A percentile compares a stretch with the other conserved stretches of the same genome.
These are phyloP conservation scores for Orychophragmus violaceus DNA, from an alignment of 345 rosid genomes.

Conservation along the genomic window DNA sequence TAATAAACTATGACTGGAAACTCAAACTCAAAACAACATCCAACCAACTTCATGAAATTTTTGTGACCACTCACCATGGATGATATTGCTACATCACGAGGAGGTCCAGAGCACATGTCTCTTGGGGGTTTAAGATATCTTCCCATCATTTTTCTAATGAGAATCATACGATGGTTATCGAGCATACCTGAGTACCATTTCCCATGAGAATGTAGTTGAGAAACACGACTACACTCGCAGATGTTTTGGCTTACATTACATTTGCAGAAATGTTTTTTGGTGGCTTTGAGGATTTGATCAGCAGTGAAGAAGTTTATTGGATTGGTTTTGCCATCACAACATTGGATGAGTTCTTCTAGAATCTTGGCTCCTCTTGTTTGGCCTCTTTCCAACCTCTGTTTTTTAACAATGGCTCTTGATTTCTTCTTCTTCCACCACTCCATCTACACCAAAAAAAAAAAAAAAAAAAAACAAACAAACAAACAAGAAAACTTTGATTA, in stretches of 20 bases:
- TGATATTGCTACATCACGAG: constrained; percentile 2
- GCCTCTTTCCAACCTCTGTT: neutral
- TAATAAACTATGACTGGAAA: constrained; percentile 4
- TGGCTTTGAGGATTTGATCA: constrained; percentile 10
- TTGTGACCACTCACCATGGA: constrained; percentile 13
- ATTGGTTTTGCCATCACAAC: constrained; percentile 8
- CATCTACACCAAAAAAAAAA: neutral
- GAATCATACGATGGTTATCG: neutral
- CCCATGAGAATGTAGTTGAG: neutral
- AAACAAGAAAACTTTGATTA: neutral
- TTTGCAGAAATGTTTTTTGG: neutral
- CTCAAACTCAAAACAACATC: constrained; percentile 3
- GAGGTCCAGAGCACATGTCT: neutral
- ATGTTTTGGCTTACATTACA: constrained; percentile 1
- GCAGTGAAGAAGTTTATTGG: constrained; percentile 3
- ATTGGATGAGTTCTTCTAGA: neutral
- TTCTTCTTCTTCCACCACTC: constrained; percentile 16
- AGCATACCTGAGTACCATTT: constrained; percentile 10
- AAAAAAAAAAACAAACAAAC: no score
- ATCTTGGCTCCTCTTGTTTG: neutral
- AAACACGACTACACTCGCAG: constrained; percentile 15
- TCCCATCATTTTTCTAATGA: neutral
- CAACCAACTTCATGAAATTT: constrained; percentile 3
- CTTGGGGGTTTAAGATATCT: neutral
- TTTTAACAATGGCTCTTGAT: neutral